Conservation (phyloP, 164 flowering plant genomes). For the Vitis vinifera region DNA sequence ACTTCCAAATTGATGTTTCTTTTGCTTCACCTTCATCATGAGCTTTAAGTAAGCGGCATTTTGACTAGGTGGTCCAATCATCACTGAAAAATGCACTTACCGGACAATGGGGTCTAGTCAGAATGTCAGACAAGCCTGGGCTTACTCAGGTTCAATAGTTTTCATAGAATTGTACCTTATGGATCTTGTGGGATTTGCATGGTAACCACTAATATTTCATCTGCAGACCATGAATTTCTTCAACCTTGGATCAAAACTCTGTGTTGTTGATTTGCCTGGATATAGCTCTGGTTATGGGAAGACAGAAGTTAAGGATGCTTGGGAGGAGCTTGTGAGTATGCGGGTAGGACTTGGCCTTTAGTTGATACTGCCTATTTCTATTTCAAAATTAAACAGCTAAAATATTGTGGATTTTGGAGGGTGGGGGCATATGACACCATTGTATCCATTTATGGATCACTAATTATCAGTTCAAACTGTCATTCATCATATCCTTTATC, state of each 20-base stretch:
- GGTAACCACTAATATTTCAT: conserved; percentile 14
- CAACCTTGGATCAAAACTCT: conserved; percentile 78
- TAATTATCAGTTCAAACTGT: too few species aligned
- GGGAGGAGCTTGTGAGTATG: conserved; percentile 97
- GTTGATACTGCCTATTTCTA: background rate
- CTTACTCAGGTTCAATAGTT: conserved; percentile 73
- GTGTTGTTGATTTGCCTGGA: conserved; percentile 95
- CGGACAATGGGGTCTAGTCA: conserved; percentile 96
- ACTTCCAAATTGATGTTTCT: background rate
- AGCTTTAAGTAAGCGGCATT: background rate
- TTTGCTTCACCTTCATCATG: background rate
- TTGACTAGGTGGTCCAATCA: conserved; percentile 37
- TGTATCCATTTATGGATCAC: too few species aligned
- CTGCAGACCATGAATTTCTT: conserved; percentile 94
- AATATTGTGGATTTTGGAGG: too few species aligned
- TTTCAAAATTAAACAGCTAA: too few species aligned
- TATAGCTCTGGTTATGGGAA: conserved; percentile 99
- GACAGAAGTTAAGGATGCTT: conserved; percentile 93
- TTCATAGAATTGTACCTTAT: background rate
- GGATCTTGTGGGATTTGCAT: background rate
- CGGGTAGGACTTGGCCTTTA: conserved; percentile 4
- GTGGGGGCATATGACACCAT: too few species aligned
- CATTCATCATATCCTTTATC: too few species aligned
- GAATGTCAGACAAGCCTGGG: conserved; percentile 98
- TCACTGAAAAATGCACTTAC: conserved; percentile 91